Base-by-base conservation (phyloP, 345 rosid genomes). In the Lagerstroemia speciosa region DNA sequence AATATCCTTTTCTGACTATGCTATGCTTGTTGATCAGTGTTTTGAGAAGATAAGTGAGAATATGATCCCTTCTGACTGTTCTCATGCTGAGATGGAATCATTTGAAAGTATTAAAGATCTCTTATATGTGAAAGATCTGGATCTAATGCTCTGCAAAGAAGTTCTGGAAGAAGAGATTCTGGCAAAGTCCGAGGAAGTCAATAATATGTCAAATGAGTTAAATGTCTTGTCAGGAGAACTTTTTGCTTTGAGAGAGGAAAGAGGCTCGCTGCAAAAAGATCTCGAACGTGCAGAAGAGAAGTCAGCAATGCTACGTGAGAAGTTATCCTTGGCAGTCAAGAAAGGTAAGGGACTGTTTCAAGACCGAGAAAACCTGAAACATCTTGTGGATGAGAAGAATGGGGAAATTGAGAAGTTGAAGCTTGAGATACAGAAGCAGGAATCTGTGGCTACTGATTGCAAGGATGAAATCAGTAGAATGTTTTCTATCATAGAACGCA, bases 271-370 rank as follows among this genome's bases (percentile, higher is more conserved):
- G 79, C 87, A 78, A 72, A 82, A 82, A 45, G 88, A 84, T 83
- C 91, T 89, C 66, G 90, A 81, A 62, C 88, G 85, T 27, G 83
- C 91, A 66, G 97, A 89, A 74, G 97, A 87, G 80, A 90, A 87
- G 82, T 83, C 87, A 75, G 80, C 87, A 74, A 68, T 90, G 73
- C 71, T 90, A 48, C 82, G 85, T 74, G 96, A 90, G 74, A 93
- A 93, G 76, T 83, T 93, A 70, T 83, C 98, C 62, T 80, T 87
- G 88, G 97, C 96, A 60, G 87, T 90, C 70, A 93, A 90, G 88
- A 93, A 90, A 83, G 96, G 97, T 36, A 90, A 93, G 85, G 94
- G 94, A 57, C 75, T 90, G 75, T 84, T 90, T 68, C 96, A 90
- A 80, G 98, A 93, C 78, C 81, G 84, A 61, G 91, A 90, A 73